Conservation (phyloP, 2,329 filamentous ascomycete species). For the Lachnellula occidentalis region DNA sequence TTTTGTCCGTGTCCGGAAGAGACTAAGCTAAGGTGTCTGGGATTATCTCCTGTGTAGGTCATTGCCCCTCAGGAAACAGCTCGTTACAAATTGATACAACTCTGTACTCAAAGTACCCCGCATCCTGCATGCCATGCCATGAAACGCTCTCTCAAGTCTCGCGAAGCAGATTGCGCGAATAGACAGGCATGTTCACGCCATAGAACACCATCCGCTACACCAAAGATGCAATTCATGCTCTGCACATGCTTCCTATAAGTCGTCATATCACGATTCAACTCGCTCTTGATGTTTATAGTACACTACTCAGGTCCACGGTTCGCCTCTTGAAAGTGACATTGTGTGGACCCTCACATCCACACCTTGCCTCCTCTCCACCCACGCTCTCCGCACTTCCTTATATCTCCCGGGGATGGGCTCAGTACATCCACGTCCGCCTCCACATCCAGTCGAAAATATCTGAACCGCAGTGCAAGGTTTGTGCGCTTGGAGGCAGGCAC, state of each 20-base stretch:
- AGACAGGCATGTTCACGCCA: slow-evolving; percentile 4
- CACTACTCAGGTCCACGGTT: background rate
- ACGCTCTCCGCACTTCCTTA: background rate
- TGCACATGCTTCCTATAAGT: background rate
- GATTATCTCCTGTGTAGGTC: background rate
- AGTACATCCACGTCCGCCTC: background rate
- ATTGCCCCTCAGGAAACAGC: background rate
- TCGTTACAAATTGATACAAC: background rate
- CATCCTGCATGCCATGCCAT: slow-evolving; percentile 2
- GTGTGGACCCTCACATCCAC: background rate
- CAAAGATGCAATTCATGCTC: background rate
- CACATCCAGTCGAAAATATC: background rate
- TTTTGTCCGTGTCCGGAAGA: background rate
- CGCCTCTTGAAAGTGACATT: background rate
- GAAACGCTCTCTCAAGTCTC: background rate
- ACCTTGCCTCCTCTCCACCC: background rate
- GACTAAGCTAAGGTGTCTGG: no score
- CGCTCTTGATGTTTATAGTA: background rate
- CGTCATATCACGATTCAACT: background rate
- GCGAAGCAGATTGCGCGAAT: background rate
- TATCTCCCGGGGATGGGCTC: background rate
- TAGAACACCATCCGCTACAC: slow-evolving; percentile 3
- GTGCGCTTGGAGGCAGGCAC: no score
- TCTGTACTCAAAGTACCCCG: slow-evolving; percentile 1
- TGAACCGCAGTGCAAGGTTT: background rate